phyloP scores from a whole-genome alignment of 495 filamentous ascomycete genomes.

The Cercophora newfieldiana region DNA sequence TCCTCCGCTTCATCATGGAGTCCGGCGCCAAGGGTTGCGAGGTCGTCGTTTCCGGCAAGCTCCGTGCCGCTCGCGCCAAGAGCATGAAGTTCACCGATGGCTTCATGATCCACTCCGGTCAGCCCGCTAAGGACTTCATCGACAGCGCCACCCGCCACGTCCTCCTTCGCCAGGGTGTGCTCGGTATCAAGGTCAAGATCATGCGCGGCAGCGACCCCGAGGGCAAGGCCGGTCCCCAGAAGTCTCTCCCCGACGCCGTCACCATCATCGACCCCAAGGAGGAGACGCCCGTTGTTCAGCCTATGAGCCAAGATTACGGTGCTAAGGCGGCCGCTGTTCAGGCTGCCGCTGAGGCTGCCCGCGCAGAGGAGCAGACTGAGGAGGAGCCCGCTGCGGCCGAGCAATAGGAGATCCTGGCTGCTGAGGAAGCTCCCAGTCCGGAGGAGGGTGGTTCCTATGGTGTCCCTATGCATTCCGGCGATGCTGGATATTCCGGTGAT shows the following conservation, averaged over 20 bases:
- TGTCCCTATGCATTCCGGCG: no score
- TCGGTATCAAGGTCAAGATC: conserved; percentile 99
- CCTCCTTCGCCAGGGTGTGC: conserved; percentile 97
- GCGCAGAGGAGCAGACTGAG: conserved; percentile 66
- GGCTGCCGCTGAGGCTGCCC: conserved; percentile 59
- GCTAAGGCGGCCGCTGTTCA: conserved; percentile 90
- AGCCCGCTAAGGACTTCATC: conserved; percentile 99
- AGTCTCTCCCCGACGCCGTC: conserved; percentile 95
- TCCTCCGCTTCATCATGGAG: conserved; percentile 99
- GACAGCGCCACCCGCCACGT: conserved; percentile 98
- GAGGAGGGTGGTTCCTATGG: conserved; percentile 7
- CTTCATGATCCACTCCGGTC: conserved; percentile 99
- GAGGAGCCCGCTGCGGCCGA: conserved; percentile 51
- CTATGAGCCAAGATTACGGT: conserved; percentile 96
- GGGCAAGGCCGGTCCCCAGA: conserved; percentile 95
- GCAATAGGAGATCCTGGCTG: conserved; percentile 42
- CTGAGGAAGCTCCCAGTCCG: conserved; percentile 9
- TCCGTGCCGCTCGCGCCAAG: conserved; percentile 97
- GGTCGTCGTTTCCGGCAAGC: conserved; percentile 98
- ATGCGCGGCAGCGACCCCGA: conserved; percentile 99
- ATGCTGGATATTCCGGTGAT: neutral
- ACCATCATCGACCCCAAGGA: conserved; percentile 99
- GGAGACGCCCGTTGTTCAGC: conserved; percentile 89
- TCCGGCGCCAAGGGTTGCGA: conserved; percentile 98
- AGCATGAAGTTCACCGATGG: conserved; percentile 99